A percentile compares a stretch with the other conserved stretches of the same genome.
phyloP scores from a whole-genome alignment of 106 monocot genomes.

The Triglochin maritima region DNA sequence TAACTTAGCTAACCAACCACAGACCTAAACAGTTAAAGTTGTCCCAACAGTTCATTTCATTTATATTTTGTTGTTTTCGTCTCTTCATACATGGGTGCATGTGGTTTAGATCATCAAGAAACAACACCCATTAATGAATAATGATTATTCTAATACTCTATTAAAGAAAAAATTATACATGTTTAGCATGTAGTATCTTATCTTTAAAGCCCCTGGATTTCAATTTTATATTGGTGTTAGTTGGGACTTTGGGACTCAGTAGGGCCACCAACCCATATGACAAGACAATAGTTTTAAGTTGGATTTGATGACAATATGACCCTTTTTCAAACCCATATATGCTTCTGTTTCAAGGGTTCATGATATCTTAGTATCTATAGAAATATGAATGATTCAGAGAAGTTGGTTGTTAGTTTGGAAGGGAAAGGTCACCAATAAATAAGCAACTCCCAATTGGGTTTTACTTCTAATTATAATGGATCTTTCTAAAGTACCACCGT shows the following conservation, averaged over 20 bases:
- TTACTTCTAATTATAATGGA: no score
- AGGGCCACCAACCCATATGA: neutral
- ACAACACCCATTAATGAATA: neutral
- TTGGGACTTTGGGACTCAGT: neutral
- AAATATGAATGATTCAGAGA: no score
- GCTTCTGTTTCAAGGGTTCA: neutral
- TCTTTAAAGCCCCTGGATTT: neutral
- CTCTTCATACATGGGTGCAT: neutral
- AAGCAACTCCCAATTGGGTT: no score
- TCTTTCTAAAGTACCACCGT: no score
- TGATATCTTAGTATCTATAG: neutral
- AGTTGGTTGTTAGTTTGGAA: no score
- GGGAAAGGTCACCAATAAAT: no score
- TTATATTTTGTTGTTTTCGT: no score
- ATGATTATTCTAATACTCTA: neutral
- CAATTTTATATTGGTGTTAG: neutral
- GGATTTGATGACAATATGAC: neutral
- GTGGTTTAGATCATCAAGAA: slow-evolving; percentile 6
- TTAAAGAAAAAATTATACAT: neutral
- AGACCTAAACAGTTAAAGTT: slow-evolving; percentile 6
- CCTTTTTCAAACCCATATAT: neutral
- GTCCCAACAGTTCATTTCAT: slow-evolving; percentile 1
- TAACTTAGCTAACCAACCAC: slow-evolving; percentile 1
- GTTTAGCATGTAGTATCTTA: neutral
- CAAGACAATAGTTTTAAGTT: neutral